phyloP scores from a whole-genome alignment of 352 stramenopile genomes.

The Pythium periplocum region DNA sequence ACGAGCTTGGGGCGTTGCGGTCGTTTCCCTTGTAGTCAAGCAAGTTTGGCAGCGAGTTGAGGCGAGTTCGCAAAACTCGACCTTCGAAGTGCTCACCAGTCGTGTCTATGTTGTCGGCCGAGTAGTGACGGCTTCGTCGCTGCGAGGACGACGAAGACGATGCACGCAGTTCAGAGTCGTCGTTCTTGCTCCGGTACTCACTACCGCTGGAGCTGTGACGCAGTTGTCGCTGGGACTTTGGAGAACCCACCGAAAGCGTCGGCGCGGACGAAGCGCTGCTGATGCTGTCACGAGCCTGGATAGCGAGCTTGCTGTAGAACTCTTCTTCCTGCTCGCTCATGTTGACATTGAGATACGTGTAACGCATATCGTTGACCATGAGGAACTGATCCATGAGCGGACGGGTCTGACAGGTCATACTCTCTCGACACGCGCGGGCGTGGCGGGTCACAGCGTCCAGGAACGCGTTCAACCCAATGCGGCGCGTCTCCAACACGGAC shows the following conservation, averaged over 20 bases:
- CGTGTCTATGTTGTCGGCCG: no score
- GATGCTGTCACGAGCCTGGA: slow-evolving; percentile 13
- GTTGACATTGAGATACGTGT: slow-evolving; percentile 84
- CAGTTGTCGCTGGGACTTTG: slow-evolving; percentile 1
- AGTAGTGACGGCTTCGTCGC: no score
- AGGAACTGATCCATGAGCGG: slow-evolving; percentile 84
- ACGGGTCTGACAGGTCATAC: slow-evolving; percentile 63
- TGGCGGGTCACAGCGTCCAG: slow-evolving; percentile 72
- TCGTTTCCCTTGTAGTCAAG: slow-evolving; percentile 12
- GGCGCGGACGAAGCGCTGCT: slow-evolving; percentile 15
- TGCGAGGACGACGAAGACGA: neutral
- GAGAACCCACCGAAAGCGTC: slow-evolving; percentile 13
- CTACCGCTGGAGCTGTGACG: slow-evolving; percentile 18
- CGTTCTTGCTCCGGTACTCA: slow-evolving; percentile 1
- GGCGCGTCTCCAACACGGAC: slow-evolving; percentile 68
- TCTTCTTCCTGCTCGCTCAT: slow-evolving; percentile 60
- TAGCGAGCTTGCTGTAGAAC: slow-evolving; percentile 31
- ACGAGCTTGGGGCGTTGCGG: slow-evolving; percentile 15
- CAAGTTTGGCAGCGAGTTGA: slow-evolving; percentile 46
- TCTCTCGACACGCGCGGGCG: slow-evolving; percentile 68
- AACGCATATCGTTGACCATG: slow-evolving; percentile 86
- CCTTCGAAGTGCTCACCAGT: slow-evolving; percentile 19
- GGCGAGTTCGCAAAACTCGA: slow-evolving; percentile 31
- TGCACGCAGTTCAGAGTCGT: neutral
- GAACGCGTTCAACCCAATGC: slow-evolving; percentile 69